Conservation (phyloP, 345 rosid species). For the Eucalyptus sideroxylon region DNA sequence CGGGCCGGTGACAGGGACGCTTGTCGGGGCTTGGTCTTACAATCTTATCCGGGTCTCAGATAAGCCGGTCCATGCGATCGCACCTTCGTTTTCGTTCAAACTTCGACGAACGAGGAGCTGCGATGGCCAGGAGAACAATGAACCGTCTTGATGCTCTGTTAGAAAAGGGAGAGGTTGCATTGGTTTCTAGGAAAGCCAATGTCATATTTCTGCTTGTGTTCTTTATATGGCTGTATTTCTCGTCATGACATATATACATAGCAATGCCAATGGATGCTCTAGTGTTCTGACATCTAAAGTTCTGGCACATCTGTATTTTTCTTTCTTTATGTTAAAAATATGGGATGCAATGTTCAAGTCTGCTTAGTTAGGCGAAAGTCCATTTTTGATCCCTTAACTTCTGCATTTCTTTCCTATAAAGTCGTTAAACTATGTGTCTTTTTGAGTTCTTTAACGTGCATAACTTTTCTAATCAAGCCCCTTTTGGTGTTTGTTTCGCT, state of each 20-base stretch:
- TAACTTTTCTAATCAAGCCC: not conserved
- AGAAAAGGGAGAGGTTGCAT: not conserved
- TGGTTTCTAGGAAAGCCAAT: not conserved
- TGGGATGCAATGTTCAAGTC: not conserved
- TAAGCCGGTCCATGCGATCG: not conserved
- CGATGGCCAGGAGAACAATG: not conserved
- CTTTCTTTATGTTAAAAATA: not conserved
- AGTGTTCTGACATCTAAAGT: not conserved
- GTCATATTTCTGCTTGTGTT: not conserved
- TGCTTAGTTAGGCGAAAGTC: not conserved
- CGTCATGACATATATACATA: not conserved
- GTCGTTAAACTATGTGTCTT: not conserved
- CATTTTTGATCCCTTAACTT: not conserved
- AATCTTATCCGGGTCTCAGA: conserved; percentile 7
- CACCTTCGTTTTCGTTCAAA: not conserved
- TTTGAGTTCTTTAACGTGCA: not conserved
- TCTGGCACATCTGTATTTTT: not conserved
- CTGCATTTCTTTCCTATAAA: not conserved
- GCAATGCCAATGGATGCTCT: not conserved
- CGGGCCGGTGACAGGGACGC: conserved; percentile 9
- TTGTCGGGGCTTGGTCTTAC: conserved; percentile 17
- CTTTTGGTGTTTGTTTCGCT: too few species aligned
- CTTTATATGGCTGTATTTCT: not conserved
- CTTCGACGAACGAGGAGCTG: not conserved
- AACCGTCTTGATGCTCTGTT: not conserved